Conservation (phyloP, 163 green algal species). For the Smithsoniella earleae region DNA sequence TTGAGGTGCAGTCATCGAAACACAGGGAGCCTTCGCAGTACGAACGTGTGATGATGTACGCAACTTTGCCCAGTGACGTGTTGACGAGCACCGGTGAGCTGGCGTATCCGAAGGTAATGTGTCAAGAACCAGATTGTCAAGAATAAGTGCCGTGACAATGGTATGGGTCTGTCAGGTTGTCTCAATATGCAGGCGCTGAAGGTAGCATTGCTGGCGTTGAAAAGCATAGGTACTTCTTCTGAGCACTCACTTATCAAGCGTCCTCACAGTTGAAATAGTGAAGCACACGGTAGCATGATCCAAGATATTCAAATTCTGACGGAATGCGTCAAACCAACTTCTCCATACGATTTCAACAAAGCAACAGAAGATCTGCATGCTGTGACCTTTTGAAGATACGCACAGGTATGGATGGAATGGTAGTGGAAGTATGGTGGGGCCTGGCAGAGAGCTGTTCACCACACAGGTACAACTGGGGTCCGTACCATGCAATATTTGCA, state of each 20-base stretch:
- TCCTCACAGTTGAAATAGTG: too few species aligned
- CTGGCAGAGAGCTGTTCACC: slow-evolving; percentile 48
- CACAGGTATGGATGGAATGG: slow-evolving; percentile 58
- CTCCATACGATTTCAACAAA: too few species aligned
- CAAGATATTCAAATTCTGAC: too few species aligned
- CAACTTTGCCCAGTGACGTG: slow-evolving; percentile 8
- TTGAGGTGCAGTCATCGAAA: too few species aligned
- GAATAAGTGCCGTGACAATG: not conserved
- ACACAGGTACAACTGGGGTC: slow-evolving; percentile 52
- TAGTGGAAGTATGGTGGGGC: slow-evolving; percentile 66
- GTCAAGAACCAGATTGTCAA: not conserved
- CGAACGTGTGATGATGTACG: slow-evolving; percentile 24
- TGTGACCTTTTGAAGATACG: too few species aligned
- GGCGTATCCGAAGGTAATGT: not conserved
- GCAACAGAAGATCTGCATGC: too few species aligned
- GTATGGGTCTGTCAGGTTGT: not conserved
- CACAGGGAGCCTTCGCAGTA: too few species aligned
- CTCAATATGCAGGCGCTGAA: not conserved
- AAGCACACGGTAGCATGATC: too few species aligned
- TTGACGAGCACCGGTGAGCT: not conserved
- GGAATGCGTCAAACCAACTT: too few species aligned
- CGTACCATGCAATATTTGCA: slow-evolving; percentile 49
- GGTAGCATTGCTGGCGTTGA: not conserved
- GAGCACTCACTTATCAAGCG: too few species aligned
- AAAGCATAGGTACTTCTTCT: slow-evolving; percentile 26